phyloP scores from a whole-genome alignment of 345 rosid species.

The Acer yangbiense region DNA sequence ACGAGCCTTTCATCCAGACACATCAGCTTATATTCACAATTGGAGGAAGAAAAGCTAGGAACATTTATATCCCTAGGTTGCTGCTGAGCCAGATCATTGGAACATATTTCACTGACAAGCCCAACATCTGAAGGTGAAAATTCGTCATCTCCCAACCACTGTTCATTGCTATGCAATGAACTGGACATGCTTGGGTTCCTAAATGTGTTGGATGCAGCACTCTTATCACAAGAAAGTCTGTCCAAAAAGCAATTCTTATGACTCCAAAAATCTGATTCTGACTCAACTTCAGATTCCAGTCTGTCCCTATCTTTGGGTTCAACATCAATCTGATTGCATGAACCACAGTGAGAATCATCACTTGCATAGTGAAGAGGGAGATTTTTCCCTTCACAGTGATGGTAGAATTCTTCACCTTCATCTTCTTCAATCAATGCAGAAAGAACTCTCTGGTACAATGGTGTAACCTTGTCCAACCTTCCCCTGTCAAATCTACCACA shows the following conservation, averaged over 20 bases:
- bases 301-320: slow-evolving; percentile 86
- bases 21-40: slow-evolving; percentile 72
- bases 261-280: slow-evolving; percentile 64
- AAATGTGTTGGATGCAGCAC: slow-evolving; percentile 62
- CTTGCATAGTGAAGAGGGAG: slow-evolving; percentile 80
- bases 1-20: slow-evolving; percentile 74
- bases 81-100: slow-evolving; percentile 51
- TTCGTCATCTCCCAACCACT: slow-evolving; percentile 76
- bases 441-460: slow-evolving; percentile 82
- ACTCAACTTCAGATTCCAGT: slow-evolving; percentile 93
- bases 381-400: slow-evolving; percentile 64
- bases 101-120: slow-evolving; percentile 64
- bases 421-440: slow-evolving; percentile 96
- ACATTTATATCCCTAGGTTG: slow-evolving; percentile 53
- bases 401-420: slow-evolving; percentile 74
- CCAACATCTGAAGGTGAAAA: slow-evolving; percentile 61
- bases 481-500: slow-evolving; percentile 53
- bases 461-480: slow-evolving; percentile 61
- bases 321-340: slow-evolving; percentile 81
- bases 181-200: slow-evolving; percentile 63
- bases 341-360: slow-evolving; percentile 97
- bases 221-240: slow-evolving; percentile 67
- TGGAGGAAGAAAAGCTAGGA: slow-evolving; percentile 49
- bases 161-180: slow-evolving; percentile 75
- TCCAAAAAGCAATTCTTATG: slow-evolving; percentile 66